Conservation (phyloP, 345 rosid genomes). For the Syzygium grande region DNA sequence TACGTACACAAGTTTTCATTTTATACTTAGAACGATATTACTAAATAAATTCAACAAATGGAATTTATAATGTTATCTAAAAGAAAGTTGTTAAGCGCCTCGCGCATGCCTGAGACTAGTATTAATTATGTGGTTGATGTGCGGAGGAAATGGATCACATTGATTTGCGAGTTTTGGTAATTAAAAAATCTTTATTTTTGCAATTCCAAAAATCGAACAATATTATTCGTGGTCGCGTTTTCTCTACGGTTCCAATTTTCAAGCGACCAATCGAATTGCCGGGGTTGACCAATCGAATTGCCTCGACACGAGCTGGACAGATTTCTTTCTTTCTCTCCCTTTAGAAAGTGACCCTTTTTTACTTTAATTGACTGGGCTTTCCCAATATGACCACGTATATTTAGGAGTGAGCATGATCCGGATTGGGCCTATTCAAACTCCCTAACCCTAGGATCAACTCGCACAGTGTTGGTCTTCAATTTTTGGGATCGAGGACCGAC, state of each 20-base stretch:
- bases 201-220: background rate
- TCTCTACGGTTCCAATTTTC: background rate
- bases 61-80: background rate
- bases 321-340: background rate
- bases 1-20: background rate
- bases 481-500: too few relatives aligned
- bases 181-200: background rate
- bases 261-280: background rate
- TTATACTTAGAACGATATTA: background rate
- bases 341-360: background rate
- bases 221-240: background rate
- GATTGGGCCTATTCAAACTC: too few relatives aligned
- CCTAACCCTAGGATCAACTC: too few relatives aligned
- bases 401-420: too few relatives aligned
- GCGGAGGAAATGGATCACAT: background rate
- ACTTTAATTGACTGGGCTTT: background rate
- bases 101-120: background rate
- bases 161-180: background rate
- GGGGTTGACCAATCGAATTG: background rate
- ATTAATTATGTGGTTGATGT: background rate
- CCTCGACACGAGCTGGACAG: too few relatives aligned
- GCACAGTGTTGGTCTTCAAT: too few relatives aligned
- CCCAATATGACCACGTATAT: background rate
- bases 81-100: background rate
- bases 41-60: background rate